Conservation (phyloP, 2,329 filamentous ascomycete species). For the Fusarium denticulatum region DNA sequence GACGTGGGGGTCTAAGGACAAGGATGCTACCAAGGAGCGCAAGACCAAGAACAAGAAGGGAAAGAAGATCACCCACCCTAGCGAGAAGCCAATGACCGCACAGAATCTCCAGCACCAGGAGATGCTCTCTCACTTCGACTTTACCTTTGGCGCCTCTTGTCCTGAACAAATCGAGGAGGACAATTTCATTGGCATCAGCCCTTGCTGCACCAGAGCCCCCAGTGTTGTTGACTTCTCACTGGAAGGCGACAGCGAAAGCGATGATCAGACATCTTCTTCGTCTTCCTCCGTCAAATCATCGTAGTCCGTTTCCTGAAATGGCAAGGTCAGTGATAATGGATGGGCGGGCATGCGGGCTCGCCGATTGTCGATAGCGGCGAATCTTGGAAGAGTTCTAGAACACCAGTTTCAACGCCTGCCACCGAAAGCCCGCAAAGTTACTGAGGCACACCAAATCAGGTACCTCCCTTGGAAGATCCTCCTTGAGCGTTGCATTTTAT, state of each 20-base stretch:
- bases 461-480: conserved; percentile 7
- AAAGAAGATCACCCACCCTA: conserved; percentile 50
- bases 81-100: conserved; percentile 57
- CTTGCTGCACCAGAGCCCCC: conserved; percentile 54
- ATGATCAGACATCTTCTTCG: conserved; percentile 33
- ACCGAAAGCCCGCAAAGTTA: conserved; percentile 8
- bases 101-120: conserved; percentile 59
- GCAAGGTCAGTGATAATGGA: conserved; percentile 31
- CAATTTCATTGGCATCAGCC: conserved; percentile 54
- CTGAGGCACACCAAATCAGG: conserved; percentile 10
- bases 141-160: conserved; percentile 56
- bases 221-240: conserved; percentile 48
- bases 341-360: conserved; percentile 32
- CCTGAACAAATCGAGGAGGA: conserved; percentile 47
- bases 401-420: conserved; percentile 7
- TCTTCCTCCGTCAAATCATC: conserved; percentile 35
- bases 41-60: conserved; percentile 45
- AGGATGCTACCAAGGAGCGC: conserved; percentile 44
- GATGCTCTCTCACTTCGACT: conserved; percentile 57
- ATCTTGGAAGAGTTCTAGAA: conserved; percentile 34
- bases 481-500: conserved; percentile 3
- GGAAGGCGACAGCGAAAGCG: conserved; percentile 38
- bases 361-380: conserved; percentile 25
- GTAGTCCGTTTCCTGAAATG: conserved; percentile 35
- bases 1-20: conserved; percentile 46